phyloP scores from a whole-genome alignment of 2,329 filamentous ascomycete species.

The Bertia moriformis region DNA sequence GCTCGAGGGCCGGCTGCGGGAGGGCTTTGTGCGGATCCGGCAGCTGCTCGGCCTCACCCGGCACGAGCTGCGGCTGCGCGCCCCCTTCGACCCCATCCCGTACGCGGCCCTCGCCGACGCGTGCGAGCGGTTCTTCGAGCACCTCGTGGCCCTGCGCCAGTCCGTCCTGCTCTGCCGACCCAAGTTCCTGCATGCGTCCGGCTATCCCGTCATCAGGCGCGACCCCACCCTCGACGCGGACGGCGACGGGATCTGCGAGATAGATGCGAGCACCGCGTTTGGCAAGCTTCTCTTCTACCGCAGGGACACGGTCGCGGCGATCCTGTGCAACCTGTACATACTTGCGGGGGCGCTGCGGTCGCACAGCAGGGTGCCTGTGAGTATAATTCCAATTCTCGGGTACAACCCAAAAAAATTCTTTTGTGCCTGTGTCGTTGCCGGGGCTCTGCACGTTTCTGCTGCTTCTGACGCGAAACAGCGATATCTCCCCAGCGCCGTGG shows the following conservation, averaged over 20 bases:
- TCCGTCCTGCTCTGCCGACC: conserved; percentile 42
- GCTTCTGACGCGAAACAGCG: conserved; percentile 17
- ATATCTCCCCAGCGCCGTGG: conserved; percentile 40
- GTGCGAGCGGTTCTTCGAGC: conserved; percentile 43
- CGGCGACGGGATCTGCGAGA: not conserved
- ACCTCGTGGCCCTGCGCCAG: conserved; percentile 40
- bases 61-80: conserved; percentile 42
- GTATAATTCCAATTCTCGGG: too few species aligned
- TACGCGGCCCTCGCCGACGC: conserved; percentile 39
- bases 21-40: conserved; percentile 41
- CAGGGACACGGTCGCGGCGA: conserved; percentile 39
- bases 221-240: too few species aligned
- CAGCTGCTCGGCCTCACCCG: conserved; percentile 38
- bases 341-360: conserved; percentile 38
- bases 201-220: too few species aligned
- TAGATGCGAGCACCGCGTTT: conserved; percentile 14
- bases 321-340: conserved; percentile 42
- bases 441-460: too few species aligned
- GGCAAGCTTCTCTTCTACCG: conserved; percentile 32
- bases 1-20: conserved; percentile 41
- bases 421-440: too few species aligned
- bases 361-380: conserved; percentile 30
- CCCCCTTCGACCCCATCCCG: conserved; percentile 37
- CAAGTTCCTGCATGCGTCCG: conserved; percentile 32
- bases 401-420: too few species aligned